Conservation (phyloP, 768 basidiomycete species). For the Roridomyces roridus region DNA sequence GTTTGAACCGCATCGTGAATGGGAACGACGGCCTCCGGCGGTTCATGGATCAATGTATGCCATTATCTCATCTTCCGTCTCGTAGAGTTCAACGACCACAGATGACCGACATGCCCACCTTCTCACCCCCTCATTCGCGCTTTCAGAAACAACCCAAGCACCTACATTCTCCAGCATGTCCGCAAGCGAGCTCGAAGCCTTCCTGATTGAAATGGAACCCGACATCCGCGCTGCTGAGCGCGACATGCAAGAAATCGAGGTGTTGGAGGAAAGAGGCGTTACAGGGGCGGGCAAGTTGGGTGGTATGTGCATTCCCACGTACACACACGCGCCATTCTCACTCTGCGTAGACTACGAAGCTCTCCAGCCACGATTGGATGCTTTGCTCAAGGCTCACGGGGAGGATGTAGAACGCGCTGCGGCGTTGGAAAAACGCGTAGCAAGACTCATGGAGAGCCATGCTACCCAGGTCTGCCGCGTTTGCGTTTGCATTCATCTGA, state of each 20-base stretch:
- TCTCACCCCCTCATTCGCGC: conserved; percentile 77
- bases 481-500: not conserved
- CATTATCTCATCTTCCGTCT: too few species aligned
- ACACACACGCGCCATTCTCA: too few species aligned
- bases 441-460: conserved; percentile 69
- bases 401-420: conserved; percentile 64
- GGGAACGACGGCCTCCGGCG: conserved; percentile 73
- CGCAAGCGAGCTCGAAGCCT: conserved; percentile 69
- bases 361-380: conserved; percentile 71
- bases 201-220: conserved; percentile 80
- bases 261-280: conserved; percentile 72
- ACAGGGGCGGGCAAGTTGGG: conserved; percentile 74
- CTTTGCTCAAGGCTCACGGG: conserved; percentile 60
- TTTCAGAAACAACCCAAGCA: conserved; percentile 43
- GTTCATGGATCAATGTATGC: conserved; percentile 80
- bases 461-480: conserved; percentile 63
- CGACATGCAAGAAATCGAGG: conserved; percentile 80
- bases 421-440: conserved; percentile 70
- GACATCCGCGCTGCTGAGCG: conserved; percentile 85
- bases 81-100: too few species aligned
- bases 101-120: conserved; percentile 81
- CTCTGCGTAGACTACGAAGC: conserved; percentile 59
- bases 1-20: conserved; percentile 63
- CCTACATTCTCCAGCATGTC: conserved; percentile 70
- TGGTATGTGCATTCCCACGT: conserved; percentile 47